These are phyloP conservation scores for Aspergillus sp. DNA, from an alignment of 2,329 filamentous ascomycete species.

Conservation along the genomic window DNA sequence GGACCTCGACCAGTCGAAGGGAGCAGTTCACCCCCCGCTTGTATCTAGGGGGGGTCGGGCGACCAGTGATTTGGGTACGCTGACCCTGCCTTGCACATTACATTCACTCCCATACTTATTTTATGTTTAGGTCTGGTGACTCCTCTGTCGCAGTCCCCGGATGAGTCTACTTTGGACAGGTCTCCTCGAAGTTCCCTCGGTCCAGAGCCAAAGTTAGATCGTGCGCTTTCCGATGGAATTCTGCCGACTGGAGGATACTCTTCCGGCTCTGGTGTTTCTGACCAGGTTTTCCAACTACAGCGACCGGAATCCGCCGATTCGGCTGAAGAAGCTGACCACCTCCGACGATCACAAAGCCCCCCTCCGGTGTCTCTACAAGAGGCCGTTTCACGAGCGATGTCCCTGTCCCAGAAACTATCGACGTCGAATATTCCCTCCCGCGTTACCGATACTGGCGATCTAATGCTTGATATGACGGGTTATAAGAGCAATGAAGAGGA, in stretches of 20 bases:
- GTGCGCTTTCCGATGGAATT: constrained; percentile 56
- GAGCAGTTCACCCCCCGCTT: constrained; percentile 27
- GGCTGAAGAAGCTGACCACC: constrained; percentile 17
- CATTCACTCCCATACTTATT: constrained; percentile 6
- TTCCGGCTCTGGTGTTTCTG: constrained; percentile 16
- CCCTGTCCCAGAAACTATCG: constrained; percentile 82
- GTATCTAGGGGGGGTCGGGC: constrained; percentile 37
- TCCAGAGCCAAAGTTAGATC: constrained; percentile 44
- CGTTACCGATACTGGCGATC: constrained; percentile 87
- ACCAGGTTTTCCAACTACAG: constrained; percentile 10
- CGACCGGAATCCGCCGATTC: constrained; percentile 5
- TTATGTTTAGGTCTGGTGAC: constrained; percentile 36
- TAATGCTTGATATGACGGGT: constrained; percentile 97
- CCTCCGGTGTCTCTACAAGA: constrained; percentile 70
- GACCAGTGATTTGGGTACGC: constrained; percentile 47
- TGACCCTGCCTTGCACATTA: background rate
- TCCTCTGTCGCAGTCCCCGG: constrained; percentile 42
- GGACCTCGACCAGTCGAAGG: constrained; percentile 41
- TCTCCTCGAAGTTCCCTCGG: constrained; percentile 30
- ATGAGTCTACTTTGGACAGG: constrained; percentile 27
- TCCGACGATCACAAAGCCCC: constrained; percentile 68
- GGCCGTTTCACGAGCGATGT: constrained; percentile 78
- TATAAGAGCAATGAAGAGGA: constrained; percentile 96
- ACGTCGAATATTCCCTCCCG: constrained; percentile 89
- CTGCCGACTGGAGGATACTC: constrained; percentile 45